These are phyloP conservation scores for Penicillium daleae DNA, from an alignment of 495 filamentous ascomycete species.

Conservation along the genomic window DNA sequence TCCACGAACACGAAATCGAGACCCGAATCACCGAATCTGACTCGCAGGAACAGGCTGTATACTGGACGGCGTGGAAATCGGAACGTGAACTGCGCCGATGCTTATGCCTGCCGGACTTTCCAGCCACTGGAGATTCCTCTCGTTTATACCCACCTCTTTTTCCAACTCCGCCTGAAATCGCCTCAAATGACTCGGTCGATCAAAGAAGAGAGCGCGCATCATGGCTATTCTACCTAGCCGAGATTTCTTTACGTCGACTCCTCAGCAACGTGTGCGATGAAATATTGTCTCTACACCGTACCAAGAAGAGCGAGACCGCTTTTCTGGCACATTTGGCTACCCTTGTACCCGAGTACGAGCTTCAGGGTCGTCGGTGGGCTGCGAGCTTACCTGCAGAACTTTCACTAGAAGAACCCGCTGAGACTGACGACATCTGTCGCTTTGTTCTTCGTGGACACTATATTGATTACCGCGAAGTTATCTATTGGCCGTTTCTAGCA, in stretches of 20 bases:
- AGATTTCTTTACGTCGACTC: neutral
- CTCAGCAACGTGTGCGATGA: neutral
- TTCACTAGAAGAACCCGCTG: neutral
- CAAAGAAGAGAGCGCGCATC: neutral
- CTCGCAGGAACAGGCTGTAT: neutral
- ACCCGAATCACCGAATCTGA: neutral
- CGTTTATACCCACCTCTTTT: neutral
- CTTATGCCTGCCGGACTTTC: neutral
- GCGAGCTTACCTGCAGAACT: neutral
- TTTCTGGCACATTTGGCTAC: neutral
- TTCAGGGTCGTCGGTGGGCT: neutral
- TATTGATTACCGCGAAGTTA: neutral
- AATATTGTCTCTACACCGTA: neutral
- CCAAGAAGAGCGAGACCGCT: neutral
- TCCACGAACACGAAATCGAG: neutral
- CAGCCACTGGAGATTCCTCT: neutral
- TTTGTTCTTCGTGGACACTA: constrained; percentile 1
- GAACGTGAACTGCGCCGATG: neutral
- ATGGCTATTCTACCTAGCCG: neutral
- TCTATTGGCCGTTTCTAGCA: neutral
- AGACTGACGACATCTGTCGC: neutral
- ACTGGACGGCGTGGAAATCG: constrained; percentile 1
- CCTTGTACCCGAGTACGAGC: neutral
- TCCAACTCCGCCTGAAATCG: neutral
- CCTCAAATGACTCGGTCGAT: neutral